Conservation (phyloP, 805 yeast species). For the Zygoascus bituminiphila region DNA sequence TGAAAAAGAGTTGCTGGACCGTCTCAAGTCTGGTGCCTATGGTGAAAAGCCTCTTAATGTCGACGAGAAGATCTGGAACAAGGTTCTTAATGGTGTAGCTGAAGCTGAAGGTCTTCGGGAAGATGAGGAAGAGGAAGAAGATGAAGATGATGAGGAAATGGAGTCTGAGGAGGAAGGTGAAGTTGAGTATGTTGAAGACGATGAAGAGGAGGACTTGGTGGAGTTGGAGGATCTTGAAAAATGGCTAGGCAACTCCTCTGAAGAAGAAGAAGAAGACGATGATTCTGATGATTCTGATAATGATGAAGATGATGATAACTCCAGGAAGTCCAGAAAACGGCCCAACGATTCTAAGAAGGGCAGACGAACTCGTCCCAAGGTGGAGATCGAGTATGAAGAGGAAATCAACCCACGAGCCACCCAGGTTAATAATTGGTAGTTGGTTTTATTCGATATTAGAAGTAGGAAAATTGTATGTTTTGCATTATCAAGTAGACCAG, state of each 20-base stretch:
- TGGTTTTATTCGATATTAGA: neutral
- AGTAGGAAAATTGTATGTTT: neutral
- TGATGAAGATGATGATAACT: conserved; percentile 32
- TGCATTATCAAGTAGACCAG: too few species aligned
- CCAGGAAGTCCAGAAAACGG: conserved; percentile 25
- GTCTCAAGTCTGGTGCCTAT: conserved; percentile 95
- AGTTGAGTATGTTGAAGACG: conserved; percentile 86
- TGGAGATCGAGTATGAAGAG: conserved; percentile 24
- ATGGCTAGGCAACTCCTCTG: conserved; percentile 56
- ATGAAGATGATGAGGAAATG: conserved; percentile 41
- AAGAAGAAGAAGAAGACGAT: conserved; percentile 29
- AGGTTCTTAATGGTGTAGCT: conserved; percentile 71
- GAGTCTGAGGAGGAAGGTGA: conserved; percentile 68
- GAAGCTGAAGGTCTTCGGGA: conserved; percentile 54
- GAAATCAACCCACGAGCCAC: conserved; percentile 10
- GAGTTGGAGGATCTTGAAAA: conserved; percentile 89
- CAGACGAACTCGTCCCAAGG: conserved; percentile 13
- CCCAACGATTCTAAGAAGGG: conserved; percentile 10
- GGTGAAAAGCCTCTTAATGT: conserved; percentile 97
- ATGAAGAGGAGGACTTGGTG: conserved; percentile 63
- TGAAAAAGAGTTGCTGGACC: conserved; percentile 87
- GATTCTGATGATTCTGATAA: conserved; percentile 29
- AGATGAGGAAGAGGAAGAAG: conserved; percentile 40
- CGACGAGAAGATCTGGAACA: conserved; percentile 92
- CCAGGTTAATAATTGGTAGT: conserved; percentile 2